Percentiles rank a stretch among this genome's conserved stretches.
Conservation (phyloP, 306 rosid genomes). For the Castanopsis chinensis region DNA sequence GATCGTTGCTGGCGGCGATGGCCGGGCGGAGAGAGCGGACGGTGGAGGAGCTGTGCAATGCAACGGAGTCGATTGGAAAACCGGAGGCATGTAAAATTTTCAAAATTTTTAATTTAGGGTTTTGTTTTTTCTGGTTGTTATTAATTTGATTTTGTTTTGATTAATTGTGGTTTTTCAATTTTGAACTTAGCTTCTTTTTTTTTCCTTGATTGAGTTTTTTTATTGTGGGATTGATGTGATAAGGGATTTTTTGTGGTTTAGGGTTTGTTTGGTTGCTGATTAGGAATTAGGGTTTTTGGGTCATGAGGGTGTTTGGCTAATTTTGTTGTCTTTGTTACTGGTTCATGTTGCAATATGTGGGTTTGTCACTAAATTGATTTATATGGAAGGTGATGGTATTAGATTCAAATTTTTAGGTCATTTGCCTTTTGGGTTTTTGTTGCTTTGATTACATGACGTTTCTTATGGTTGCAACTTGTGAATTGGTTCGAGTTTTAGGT, state of each 20-base stretch:
- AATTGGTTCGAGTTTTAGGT: not conserved
- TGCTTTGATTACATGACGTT: not conserved
- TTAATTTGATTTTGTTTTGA: not conserved
- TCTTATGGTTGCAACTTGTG: conserved; percentile 8
- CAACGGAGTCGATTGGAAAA: conserved; percentile 30
- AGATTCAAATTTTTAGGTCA: not conserved
- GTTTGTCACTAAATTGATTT: not conserved
- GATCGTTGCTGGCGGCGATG: conserved; percentile 29
- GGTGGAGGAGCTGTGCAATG: conserved; percentile 43
- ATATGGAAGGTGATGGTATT: not conserved
- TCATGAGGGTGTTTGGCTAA: not conserved
- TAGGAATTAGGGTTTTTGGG: conserved; percentile 23
- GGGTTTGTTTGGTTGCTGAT: conserved; percentile 33
- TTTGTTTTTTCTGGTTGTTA: conserved; percentile 23
- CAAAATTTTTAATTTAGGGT: conserved; percentile 28
- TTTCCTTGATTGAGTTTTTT: not conserved
- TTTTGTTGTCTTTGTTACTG: not conserved
- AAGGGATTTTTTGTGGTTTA: conserved; percentile 21
- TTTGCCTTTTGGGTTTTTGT: conserved; percentile 1
- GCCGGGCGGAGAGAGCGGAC: conserved; percentile 29
- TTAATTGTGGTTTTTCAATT: not conserved
- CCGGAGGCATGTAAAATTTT: conserved; percentile 48
- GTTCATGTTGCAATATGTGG: not conserved
- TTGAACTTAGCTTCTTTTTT: not conserved
- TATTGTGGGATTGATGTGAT: not conserved